Evolutionary conservation across 805 yeast species (phyloP).

Genomic region (Candida gorgasii): DNA sequence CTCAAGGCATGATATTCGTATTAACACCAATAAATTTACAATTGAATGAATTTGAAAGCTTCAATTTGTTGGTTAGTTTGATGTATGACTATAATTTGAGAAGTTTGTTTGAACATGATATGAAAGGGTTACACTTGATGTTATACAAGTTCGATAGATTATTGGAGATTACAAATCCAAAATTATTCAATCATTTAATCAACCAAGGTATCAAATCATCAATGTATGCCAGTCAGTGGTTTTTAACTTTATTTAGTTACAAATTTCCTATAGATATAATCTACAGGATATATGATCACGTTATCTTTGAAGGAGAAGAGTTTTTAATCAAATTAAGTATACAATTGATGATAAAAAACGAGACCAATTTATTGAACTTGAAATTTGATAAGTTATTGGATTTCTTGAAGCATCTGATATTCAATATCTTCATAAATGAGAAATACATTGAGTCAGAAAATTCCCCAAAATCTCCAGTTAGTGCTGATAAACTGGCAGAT

Average conservation of each 20-base stretch:
- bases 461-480: conserved; percentile 1
- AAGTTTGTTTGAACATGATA: conserved; percentile 76
- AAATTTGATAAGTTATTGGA: conserved; percentile 76
- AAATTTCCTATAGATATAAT: conserved; percentile 91
- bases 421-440: conserved; percentile 61
- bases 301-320: conserved; percentile 90
- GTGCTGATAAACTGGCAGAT: neutral
- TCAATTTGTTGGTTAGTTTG: conserved; percentile 73
- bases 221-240: conserved; percentile 99
- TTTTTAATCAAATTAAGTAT: conserved; percentile 81
- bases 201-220: conserved; percentile 88
- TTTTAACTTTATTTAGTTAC: conserved; percentile 90
- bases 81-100: conserved; percentile 87
- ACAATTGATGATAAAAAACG: conserved; percentile 73
- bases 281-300: conserved; percentile 80
- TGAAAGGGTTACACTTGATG: conserved; percentile 88
- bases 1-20: conserved; percentile 97
- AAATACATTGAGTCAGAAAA: conserved; percentile 13
- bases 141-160: conserved; percentile 90
- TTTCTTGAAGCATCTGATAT: conserved; percentile 76
- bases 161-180: conserved; percentile 74
- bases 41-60: conserved; percentile 81
- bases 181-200: conserved; percentile 68
- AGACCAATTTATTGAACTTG: conserved; percentile 55
- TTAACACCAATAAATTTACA: conserved; percentile 82